phyloP scores from a whole-genome alignment of 352 stramenopile species.

The Globisporangium mamillatum region DNA sequence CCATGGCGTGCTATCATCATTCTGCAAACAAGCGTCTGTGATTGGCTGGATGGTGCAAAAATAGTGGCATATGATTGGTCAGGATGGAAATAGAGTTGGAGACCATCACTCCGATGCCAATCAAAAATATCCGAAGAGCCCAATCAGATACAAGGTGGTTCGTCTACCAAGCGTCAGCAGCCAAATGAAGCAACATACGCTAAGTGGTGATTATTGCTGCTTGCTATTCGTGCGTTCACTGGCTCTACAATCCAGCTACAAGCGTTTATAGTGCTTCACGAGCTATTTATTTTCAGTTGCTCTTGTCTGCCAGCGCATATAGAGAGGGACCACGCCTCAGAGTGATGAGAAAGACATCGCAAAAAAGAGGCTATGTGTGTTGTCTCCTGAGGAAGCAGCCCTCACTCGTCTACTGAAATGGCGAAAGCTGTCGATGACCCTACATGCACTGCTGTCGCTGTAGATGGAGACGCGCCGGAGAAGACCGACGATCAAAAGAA shows the following conservation, averaged over 20 bases:
- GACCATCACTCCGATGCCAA: slow-evolving; percentile 2
- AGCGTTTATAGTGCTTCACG: neutral
- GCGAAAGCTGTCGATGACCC: neutral
- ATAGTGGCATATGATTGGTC: neutral
- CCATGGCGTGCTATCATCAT: neutral
- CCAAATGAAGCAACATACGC: neutral
- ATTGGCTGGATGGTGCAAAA: neutral
- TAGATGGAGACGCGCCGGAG: slow-evolving; percentile 7
- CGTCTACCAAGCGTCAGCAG: neutral
- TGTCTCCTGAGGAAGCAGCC: neutral
- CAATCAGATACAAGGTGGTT: neutral
- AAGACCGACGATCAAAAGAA: slow-evolving; percentile 16
- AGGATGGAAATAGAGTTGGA: neutral
- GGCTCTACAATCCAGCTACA: neutral
- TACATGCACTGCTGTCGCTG: slow-evolving; percentile 3
- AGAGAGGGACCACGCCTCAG: neutral
- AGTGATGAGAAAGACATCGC: neutral
- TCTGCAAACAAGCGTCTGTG: neutral
- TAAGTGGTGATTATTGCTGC: neutral
- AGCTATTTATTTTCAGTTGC: neutral
- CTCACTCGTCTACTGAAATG: neutral
- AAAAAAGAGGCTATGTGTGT: neutral
- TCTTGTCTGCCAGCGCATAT: neutral
- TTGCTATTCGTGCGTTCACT: neutral
- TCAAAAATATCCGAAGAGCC: neutral